These are phyloP conservation scores for Cryptococcus sp. DNA, from an alignment of 1,284 basidiomycete genomes.

Conservation along the genomic window DNA sequence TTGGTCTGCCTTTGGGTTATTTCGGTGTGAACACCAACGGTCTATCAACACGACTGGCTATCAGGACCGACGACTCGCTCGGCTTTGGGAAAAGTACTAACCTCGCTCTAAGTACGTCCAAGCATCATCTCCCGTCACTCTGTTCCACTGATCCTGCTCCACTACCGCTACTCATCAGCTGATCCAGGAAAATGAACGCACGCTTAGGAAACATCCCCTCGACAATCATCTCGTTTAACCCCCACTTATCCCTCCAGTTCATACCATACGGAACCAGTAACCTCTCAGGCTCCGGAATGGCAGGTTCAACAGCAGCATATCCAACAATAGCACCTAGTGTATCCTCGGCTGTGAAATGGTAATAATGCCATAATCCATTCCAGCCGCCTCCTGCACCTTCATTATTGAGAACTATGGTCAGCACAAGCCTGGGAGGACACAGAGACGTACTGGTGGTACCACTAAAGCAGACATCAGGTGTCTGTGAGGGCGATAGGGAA, in stretches of 20 bases:
- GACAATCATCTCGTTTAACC: constrained; percentile 19
- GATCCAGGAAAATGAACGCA: constrained; percentile 1
- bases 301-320: constrained; percentile 7
- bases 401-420: constrained; percentile 17
- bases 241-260: constrained; percentile 22
- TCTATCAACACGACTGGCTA: constrained; percentile 26
- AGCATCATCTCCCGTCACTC: constrained; percentile 2
- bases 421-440: not conserved
- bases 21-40: constrained; percentile 26
- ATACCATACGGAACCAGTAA: constrained; percentile 22
- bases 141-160: constrained; percentile 10
- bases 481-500: too few species aligned
- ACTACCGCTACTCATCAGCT: constrained; percentile 1
- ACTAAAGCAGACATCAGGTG: not conserved
- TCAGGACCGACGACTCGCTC: not conserved
- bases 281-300: constrained; percentile 7
- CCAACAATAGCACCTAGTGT: constrained; percentile 17
- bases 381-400: constrained; percentile 14
- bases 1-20: constrained; percentile 15
- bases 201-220: constrained; percentile 15
- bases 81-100: constrained; percentile 5
- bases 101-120: constrained; percentile 18
- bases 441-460: not conserved
- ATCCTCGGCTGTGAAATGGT: constrained; percentile 23
- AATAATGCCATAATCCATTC: constrained; percentile 19